Evolutionary conservation across 2,329 filamentous ascomycete species (phyloP), one percentile per base, ranked within the genome.

Genomic region (Coniochaeta sp.): DNA sequence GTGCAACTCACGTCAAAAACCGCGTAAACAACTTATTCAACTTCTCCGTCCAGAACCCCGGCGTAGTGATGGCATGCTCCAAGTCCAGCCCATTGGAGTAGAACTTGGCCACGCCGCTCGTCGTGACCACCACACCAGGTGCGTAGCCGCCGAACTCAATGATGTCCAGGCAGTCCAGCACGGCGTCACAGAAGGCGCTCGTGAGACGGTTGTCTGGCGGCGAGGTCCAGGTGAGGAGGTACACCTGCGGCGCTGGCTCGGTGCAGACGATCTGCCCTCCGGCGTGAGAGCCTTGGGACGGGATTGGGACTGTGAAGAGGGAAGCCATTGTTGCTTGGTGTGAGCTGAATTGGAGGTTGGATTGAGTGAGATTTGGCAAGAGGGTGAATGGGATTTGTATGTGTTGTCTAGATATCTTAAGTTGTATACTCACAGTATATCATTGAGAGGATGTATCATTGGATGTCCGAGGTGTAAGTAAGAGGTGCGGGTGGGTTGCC

Each of bases 61-160:
- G 75, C 1, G 79, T 57, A 6, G 30, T 81, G 27, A 69, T 62
- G n/a, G 83, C 85, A 63, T 87, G 79, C 33, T 82, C 75, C 13
- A 91, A 78, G 65, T 94, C 87, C n/a, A 94, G 77, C 0, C 89
- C 89, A 69, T 92, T 92, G 66, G 79, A 85, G 72, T 87, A 94
- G 74, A 92, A 92, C 64, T 94, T 94, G 49, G 73, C 65, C 53
- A 91, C 86, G 47, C 77, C 80, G 38, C 83, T 87, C 0, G 88
- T 92, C 5, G 88, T 92, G 53, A 91, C 73, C 13, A 94, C 75
- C 6, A 91, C 87, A 50, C 89, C 89, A n/a, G 79, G 78, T 0
- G 79, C 74, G 60, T 86, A 76, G 47, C 64, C 60, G 51, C 76
- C 76, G 53, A 83, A 78, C 66, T 91, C 85, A 61, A 94, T 71